Base-by-base conservation (phyloP, 2,329 filamentous ascomycete genomes). In the Orbilia oligospora region DNA sequence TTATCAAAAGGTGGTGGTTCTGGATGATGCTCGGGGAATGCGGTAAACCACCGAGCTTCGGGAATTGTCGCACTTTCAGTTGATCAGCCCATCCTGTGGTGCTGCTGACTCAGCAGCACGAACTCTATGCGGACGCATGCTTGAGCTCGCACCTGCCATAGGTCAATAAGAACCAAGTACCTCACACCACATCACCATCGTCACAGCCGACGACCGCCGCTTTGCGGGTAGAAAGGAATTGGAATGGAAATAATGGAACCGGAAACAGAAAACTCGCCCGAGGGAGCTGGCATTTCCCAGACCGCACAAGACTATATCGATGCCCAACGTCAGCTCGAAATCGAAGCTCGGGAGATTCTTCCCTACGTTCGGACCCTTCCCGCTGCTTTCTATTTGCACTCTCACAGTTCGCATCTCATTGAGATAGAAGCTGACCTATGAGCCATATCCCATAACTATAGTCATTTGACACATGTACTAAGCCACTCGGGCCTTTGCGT, bases 381-480 rank as follows among this genome's bases (percentile, higher is more conserved):
- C 53, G 22, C 20, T 49, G 10, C 18, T 5, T 46, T 46, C 44
- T 46, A 1, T 8, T 20, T 46, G 5, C n/a, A 18, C 5, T 20
- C 16, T 20, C 44, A 20, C n/a, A 20, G 3, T 9, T 41, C 14
- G 12, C 38, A n/a, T 12, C 2, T 16, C n/a, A 38, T 36, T 44
- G 18, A 41, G 8, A 20, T 41, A 46, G 46, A 12, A 38, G 46
- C 36, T 51, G 36, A 69, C 38, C 8, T 18, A n/a, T 4, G 14
- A 10, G 4, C 36, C 14, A 44, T 53, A 36, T 64, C 30, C 12
- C 36, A 36, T 16, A 12, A 49, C 18, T 14, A 16, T 81, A 97
- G 93, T 94, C 96, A 85, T 97, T 98, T 83, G 93, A 97, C 82
- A 91, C 91, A 56, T 99, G 96, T 85, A 98, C 96, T 58, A 91